These are phyloP conservation scores for Microcos paniculata DNA, from an alignment of 345 rosid species.

Conservation along the genomic window DNA sequence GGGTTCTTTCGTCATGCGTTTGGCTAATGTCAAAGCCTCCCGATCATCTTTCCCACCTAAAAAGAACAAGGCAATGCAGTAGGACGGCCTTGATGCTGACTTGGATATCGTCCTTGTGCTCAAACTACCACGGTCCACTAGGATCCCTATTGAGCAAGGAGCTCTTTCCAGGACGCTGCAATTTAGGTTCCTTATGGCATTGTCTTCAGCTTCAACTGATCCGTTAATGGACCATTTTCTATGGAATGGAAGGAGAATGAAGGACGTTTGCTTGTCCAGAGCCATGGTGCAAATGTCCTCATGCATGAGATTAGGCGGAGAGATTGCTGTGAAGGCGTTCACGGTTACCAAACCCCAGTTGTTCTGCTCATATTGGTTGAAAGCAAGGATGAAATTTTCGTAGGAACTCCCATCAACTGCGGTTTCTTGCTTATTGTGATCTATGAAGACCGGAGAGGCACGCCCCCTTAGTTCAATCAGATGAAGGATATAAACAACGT, in stretches of 20 bases:
- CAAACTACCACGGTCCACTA: conserved; percentile 16
- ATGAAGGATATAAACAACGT: conserved; percentile 28
- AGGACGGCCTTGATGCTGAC: neutral
- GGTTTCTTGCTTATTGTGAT: conserved; percentile 21
- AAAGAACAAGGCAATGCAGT: conserved; percentile 40
- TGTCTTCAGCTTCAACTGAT: conserved; percentile 23
- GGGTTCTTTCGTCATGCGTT: conserved; percentile 41
- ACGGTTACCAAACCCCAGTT: conserved; percentile 11
- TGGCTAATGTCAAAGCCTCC: conserved; percentile 50
- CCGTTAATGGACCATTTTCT: conserved; percentile 31
- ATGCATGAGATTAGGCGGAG: conserved; percentile 34
- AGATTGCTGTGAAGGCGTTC: conserved; percentile 39
- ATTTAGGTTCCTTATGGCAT: conserved; percentile 23
- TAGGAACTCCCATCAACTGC: neutral
- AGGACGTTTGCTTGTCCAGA: conserved; percentile 29
- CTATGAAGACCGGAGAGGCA: conserved; percentile 29
- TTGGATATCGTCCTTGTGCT: neutral
- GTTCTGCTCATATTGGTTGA: conserved; percentile 25
- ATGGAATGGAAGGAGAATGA: conserved; percentile 47
- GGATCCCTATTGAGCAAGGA: conserved; percentile 43
- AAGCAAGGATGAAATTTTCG: conserved; percentile 25
- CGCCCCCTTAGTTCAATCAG: conserved; percentile 26
- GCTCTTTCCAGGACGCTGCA: conserved; percentile 32
- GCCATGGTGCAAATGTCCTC: conserved; percentile 40
- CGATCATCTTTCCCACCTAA: conserved; percentile 65